Percentiles rank a stretch among this genome's conserved stretches.
Conservation (phyloP, 257 asterid genomes). For the Verbascum thapsus region DNA sequence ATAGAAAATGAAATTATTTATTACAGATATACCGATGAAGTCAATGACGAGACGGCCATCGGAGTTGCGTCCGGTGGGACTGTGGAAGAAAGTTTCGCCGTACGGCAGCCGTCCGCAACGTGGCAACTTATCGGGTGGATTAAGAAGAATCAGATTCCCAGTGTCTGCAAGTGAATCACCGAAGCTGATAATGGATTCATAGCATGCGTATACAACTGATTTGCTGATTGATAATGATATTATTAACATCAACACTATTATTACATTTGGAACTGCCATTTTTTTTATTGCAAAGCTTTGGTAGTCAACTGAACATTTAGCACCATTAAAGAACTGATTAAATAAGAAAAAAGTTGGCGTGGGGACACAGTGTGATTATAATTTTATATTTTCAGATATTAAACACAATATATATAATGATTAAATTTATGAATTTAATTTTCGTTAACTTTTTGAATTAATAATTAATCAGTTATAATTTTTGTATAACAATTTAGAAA, state of each 20-base stretch:
- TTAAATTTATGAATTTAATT: too few relatives aligned
- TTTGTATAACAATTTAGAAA: too few relatives aligned
- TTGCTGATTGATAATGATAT: constrained; percentile 1
- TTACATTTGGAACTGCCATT: constrained; percentile 9
- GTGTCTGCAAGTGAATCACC: constrained; percentile 69
- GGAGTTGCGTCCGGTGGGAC: constrained; percentile 54
- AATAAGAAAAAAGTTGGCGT: too few relatives aligned
- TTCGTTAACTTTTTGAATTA: too few relatives aligned
- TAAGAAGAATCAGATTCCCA: constrained; percentile 42
- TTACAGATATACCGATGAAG: constrained; percentile 67
- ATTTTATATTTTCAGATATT: too few relatives aligned
- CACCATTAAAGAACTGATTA: too few relatives aligned
- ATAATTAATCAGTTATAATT: too few relatives aligned
- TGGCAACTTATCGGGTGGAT: constrained; percentile 3
- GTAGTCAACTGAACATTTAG: too few relatives aligned
- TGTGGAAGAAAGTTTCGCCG: constrained; percentile 57
- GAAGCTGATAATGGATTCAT: constrained; percentile 52
- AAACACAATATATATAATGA: too few relatives aligned
- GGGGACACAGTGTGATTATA: too few relatives aligned
- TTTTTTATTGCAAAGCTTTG: neutral
- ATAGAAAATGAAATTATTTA: too few relatives aligned
- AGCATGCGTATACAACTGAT: constrained; percentile 34
- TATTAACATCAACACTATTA: constrained; percentile 12
- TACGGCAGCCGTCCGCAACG: constrained; percentile 40
- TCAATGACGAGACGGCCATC: constrained; percentile 67